phyloP scores from a whole-genome alignment of 345 rosid genomes.

The Pistacia vera region DNA sequence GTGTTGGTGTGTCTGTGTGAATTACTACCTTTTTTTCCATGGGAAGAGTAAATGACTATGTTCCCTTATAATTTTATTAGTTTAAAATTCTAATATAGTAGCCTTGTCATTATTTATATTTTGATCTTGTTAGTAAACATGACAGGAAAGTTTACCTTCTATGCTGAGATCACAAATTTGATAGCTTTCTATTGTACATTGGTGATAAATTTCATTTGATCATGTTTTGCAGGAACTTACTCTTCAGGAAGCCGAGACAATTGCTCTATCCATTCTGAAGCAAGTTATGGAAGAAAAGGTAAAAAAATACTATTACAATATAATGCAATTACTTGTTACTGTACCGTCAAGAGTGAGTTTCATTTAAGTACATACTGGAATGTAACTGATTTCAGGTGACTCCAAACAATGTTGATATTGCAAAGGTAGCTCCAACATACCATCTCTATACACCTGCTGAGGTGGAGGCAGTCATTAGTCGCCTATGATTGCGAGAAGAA shows the following conservation, averaged over 20 bases:
- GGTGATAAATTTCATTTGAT: neutral
- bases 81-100: neutral
- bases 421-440: slow-evolving; percentile 81
- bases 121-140: neutral
- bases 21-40: neutral
- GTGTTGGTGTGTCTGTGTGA: neutral
- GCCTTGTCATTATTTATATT: neutral
- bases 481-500: slow-evolving; percentile 48
- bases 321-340: neutral
- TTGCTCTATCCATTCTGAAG: slow-evolving; percentile 87
- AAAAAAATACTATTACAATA: neutral
- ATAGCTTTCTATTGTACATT: neutral
- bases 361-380: neutral
- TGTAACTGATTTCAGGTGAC: slow-evolving; percentile 61
- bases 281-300: slow-evolving; percentile 99
- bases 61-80: neutral
- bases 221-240: slow-evolving; percentile 65
- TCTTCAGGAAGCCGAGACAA: slow-evolving; percentile 85
- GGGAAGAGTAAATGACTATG: neutral
- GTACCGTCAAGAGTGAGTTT: too few relatives aligned
- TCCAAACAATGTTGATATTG: slow-evolving; percentile 93
- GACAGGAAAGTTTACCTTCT: neutral
- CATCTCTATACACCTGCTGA: slow-evolving; percentile 91
- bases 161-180: neutral
- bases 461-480: slow-evolving; percentile 87